Evolutionary conservation across 371 early-diverging fungal genomes (phyloP).

Genomic region (Mucor plumbeus): DNA sequence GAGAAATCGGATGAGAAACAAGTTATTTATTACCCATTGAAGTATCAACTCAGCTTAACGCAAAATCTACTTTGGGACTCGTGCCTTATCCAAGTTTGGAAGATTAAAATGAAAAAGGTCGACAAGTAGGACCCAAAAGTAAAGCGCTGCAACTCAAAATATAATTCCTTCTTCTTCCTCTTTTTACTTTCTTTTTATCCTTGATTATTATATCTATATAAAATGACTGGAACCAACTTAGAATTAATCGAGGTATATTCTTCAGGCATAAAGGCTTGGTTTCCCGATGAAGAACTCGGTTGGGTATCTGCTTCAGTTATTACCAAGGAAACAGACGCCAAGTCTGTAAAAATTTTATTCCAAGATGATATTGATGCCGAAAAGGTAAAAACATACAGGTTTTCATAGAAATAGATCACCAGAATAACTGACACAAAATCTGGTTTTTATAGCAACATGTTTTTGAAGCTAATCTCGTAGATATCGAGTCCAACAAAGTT

Average conservation of each 20-base stretch:
- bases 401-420: not conserved
- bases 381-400: constrained; percentile 36
- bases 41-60: constrained; percentile 13
- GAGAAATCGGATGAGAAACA: not conserved
- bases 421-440: not conserved
- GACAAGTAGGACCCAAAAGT: constrained; percentile 1
- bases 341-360: constrained; percentile 63
- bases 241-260: constrained; percentile 59
- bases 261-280: constrained; percentile 86
- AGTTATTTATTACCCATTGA: not conserved
- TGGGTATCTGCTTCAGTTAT: constrained; percentile 80
- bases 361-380: constrained; percentile 62
- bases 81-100: constrained; percentile 18
- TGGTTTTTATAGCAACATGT: constrained; percentile 61
- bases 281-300: constrained; percentile 83
- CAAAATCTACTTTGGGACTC: constrained; percentile 7
- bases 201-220: not conserved
- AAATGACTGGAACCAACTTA: constrained; percentile 21
- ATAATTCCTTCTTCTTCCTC: not conserved
- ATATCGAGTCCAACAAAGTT: constrained; percentile 68
- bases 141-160: not conserved
- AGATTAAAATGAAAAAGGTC: constrained; percentile 3
- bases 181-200: not conserved
- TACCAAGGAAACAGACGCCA: constrained; percentile 58
- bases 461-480: constrained; percentile 73